Evolutionary conservation across 108 stramenopile genomes (phyloP), one percentile per base, ranked within the genome.

Genomic region (Cyclotella sp.): DNA sequence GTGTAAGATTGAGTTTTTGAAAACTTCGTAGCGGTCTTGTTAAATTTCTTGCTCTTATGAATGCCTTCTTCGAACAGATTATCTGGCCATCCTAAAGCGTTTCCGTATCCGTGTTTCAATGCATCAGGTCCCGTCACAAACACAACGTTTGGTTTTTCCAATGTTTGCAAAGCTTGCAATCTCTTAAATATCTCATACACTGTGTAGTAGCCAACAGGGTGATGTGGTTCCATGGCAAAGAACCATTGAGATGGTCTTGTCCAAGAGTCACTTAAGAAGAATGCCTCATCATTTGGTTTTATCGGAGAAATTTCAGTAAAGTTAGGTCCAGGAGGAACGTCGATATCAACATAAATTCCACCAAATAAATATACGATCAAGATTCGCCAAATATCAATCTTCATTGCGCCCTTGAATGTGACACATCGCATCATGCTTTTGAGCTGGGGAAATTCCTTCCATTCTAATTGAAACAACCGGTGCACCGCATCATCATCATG

Each of bases 401-500:
- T 75, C 73, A 84, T 79, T 6, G 78, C 83, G 9, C 83, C 78
- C 30, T 73, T 83, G 59, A 63, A 71, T 22, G 14, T 45, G 51
- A 84, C 51, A 62, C 82, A 86, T 58, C 54, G 64, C 71, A 81
- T 73, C 27, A 61, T 40, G 4, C 55, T 53, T 9, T 21, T 16
- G 6, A 89, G 43, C 40, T 81, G 84, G 19, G 86, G 84, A 75
- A 88, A 85, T 41, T 82, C 78, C 19, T 64, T 34, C 70, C 73
- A 81, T 30, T 81, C 18, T 9, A 75, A 29, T 18, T 79, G n/a
- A n/a, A 90, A 63, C 40, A 90, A 27, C 64, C 85, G 75, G 47
- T 88, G 77, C 5, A 89, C 78, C 19, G 86, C 88, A 7, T 76
- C 85, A 64, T 90, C 88, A 52, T 88, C 86, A 67, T 92, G 88